These are phyloP conservation scores for Eucalyptus fibrosa DNA, from an alignment of 345 rosid genomes.

Conservation along the genomic window DNA sequence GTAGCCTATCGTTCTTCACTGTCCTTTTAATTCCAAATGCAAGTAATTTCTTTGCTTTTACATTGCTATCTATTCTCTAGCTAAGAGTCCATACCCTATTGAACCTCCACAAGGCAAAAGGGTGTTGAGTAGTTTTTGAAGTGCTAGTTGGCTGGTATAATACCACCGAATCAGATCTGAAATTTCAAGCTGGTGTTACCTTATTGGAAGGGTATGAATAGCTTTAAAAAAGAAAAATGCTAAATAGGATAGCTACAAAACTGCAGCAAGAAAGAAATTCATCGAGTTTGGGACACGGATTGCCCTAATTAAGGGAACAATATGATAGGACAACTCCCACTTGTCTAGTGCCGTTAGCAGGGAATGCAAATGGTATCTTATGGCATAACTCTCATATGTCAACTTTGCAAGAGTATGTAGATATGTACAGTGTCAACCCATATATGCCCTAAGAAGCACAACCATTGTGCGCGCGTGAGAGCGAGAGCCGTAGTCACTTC, in stretches of 20 bases:
- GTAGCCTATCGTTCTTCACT: neutral
- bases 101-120: neutral
- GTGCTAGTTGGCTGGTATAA: neutral
- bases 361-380: neutral
- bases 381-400: neutral
- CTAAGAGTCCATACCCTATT: neutral
- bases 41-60: neutral
- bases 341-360: neutral
- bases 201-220: neutral
- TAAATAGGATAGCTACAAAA: neutral
- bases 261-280: neutral
- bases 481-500: too few species aligned
- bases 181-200: neutral
- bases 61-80: neutral
- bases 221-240: too few species aligned
- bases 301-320: too few species aligned
- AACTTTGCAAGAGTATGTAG: neutral
- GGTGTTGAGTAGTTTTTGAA: neutral
- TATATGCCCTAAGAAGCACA: too few species aligned
- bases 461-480: too few species aligned
- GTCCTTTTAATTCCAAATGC: neutral
- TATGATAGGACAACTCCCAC: too few species aligned
- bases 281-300: too few species aligned
- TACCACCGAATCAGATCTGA: neutral
- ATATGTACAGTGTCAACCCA: too few species aligned